Evolutionary conservation across 2,329 filamentous ascomycete species (phyloP), one percentile per base, ranked within the genome.

Genomic region (Zalaria obscura): DNA sequence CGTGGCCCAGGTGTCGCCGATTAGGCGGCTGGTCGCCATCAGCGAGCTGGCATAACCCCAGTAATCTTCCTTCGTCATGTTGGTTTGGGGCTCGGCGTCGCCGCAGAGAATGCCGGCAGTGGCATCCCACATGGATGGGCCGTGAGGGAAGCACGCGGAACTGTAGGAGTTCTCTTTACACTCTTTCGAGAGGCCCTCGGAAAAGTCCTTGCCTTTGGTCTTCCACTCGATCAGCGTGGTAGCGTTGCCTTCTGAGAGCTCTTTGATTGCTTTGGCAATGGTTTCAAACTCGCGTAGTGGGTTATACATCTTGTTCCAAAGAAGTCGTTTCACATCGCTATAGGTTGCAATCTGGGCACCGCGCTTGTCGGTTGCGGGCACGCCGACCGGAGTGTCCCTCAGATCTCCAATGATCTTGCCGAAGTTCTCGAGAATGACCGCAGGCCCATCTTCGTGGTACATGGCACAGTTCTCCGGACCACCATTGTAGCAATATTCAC

Each of bases 401-500:
- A 72, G 56, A 0, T 65, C 56, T 5, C 56, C 37, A 35, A 65
- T 55, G 40, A 72, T 63, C n/a, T 55, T 55, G 0, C 49, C 39
- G 38, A 63, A 60, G 10, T 48, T 46, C 62, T 54, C 53, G 4
- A 55, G 44, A 2, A 52, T 50, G 34, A 64, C 59, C 9, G 61
- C 59, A 4, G 53, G 40, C 5, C 60, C 59, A 40, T 57, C 61
- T 35, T 45, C 37, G 29, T 52, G 11, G 35, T 47, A 48, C 4
- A 76, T 62, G 1, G 61, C 61, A 42, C 72, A 76, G 5, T 54
- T 61, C 1, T 58, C 45, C 4, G 36, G 35, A 0, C 70, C 70
- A 11, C 68, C 73, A 35, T 62, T 56, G 50, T 69, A 65, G 50
- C 76, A 80, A 34, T 67, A 64, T 11, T 60, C 56, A 49, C 70